These are phyloP conservation scores for Triticum urartu DNA, from an alignment of 176 grass and related monocot species.

Conservation along the genomic window DNA sequence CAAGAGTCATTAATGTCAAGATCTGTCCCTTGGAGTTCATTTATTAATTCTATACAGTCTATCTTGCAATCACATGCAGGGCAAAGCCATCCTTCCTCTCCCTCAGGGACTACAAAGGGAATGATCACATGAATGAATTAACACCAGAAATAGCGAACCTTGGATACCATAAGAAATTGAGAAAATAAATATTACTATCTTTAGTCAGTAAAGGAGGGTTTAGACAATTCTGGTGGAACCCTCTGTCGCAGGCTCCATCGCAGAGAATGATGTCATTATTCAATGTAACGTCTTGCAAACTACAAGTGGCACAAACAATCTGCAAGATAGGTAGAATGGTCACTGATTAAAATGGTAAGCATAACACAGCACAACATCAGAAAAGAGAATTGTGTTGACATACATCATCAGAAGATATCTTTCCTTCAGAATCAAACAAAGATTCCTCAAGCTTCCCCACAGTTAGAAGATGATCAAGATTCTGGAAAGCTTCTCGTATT, in stretches of 20 bases:
- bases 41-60: slow-evolving; percentile 78
- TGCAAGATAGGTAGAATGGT: slow-evolving; percentile 34
- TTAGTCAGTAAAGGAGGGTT: slow-evolving; percentile 72
- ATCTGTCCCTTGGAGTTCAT: slow-evolving; percentile 75
- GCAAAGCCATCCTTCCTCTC: slow-evolving; percentile 91
- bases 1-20: slow-evolving; percentile 65
- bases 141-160: not conserved
- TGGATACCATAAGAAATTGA: slow-evolving; percentile 25
- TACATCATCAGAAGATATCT: slow-evolving; percentile 82
- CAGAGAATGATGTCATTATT: slow-evolving; percentile 94
- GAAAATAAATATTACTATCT: slow-evolving; percentile 64
- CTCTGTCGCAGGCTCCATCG: slow-evolving; percentile 78
- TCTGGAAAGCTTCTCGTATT: slow-evolving; percentile 70
- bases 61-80: slow-evolving; percentile 95
- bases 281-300: slow-evolving; percentile 42
- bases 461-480: slow-evolving; percentile 54
- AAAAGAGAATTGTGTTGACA: slow-evolving; percentile 21
- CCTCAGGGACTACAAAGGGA: slow-evolving; percentile 65
- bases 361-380: slow-evolving; percentile 1
- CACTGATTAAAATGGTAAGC: not conserved
- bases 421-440: slow-evolving; percentile 80
- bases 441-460: slow-evolving; percentile 65
- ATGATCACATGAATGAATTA: slow-evolving; percentile 37
- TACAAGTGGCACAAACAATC: slow-evolving; percentile 92
- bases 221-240: slow-evolving; percentile 96